phyloP scores from a whole-genome alignment of 768 basidiomycete genomes.

The Dentipellis fragilis region DNA sequence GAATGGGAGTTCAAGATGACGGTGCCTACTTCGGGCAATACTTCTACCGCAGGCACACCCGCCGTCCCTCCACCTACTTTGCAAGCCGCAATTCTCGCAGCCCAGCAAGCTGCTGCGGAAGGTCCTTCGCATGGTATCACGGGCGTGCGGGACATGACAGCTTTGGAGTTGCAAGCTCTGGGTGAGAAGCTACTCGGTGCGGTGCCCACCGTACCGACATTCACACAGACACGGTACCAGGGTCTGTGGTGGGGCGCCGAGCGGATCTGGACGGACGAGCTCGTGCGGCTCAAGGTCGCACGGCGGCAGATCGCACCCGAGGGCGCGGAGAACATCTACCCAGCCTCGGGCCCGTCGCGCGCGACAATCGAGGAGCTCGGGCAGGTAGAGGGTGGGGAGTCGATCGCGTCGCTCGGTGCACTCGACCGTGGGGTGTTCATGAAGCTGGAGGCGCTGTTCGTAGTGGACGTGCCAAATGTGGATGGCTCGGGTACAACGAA shows the following conservation, averaged over 20 bases:
- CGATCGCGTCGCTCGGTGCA: slow-evolving; percentile 32
- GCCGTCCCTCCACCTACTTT: not conserved
- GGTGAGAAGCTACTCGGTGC: slow-evolving; percentile 15
- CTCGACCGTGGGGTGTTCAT: slow-evolving; percentile 61
- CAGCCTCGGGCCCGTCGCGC: slow-evolving; percentile 47
- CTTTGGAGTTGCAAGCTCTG: slow-evolving; percentile 16
- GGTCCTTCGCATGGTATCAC: not conserved
- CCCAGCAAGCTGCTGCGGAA: not conserved
- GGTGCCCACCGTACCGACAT: slow-evolving; percentile 16
- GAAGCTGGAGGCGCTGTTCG: slow-evolving; percentile 53
- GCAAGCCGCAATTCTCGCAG: slow-evolving; percentile 1
- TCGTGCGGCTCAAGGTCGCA: slow-evolving; percentile 68
- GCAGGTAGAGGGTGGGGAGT: slow-evolving; percentile 6
- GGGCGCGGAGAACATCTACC: slow-evolving; percentile 47
- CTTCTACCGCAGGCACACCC: not conserved
- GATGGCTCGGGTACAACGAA: slow-evolving; percentile 31
- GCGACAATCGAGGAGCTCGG: slow-evolving; percentile 14
- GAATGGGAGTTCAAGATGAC: slow-evolving; percentile 55
- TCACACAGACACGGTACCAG: slow-evolving; percentile 54
- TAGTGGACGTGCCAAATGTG: slow-evolving; percentile 40
- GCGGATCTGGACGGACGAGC: slow-evolving; percentile 79
- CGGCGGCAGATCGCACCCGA: slow-evolving; percentile 57
- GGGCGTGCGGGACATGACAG: slow-evolving; percentile 15
- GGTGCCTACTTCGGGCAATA: slow-evolving; percentile 17
- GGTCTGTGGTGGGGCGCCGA: slow-evolving; percentile 89